Evolutionary conservation across 306 rosid genomes (phyloP).

Genomic region (Prosopis cineraria): DNA sequence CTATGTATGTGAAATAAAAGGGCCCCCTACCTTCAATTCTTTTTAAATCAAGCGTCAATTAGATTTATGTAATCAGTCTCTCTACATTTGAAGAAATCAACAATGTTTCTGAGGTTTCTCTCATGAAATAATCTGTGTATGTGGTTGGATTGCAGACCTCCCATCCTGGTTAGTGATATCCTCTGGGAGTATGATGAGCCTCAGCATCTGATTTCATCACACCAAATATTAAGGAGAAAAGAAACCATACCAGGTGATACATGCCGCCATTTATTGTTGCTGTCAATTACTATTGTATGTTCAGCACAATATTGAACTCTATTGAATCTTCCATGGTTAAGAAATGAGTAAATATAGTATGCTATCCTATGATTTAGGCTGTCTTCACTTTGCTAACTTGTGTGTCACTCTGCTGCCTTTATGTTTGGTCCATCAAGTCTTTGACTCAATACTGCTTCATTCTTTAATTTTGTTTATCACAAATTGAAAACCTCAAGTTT

Average conservation of each 20-base stretch:
- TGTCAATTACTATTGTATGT: neutral
- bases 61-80: neutral
- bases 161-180: slow-evolving; percentile 95
- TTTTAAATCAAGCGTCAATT: neutral
- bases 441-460: neutral
- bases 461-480: neutral
- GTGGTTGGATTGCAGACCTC: slow-evolving; percentile 71
- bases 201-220: slow-evolving; percentile 57
- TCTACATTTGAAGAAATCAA: neutral
- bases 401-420: neutral
- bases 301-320: slow-evolving; percentile 16
- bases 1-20: slow-evolving; percentile 61
- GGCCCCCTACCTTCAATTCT: slow-evolving; percentile 1
- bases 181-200: slow-evolving; percentile 80
- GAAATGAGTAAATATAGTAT: slow-evolving; percentile 1
- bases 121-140: slow-evolving; percentile 30
- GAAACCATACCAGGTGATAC: slow-evolving; percentile 67
- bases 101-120: slow-evolving; percentile 9
- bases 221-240: slow-evolving; percentile 75
- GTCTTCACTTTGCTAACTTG: neutral
- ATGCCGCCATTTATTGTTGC: slow-evolving; percentile 16
- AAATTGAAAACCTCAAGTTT: neutral
- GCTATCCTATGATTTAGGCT: neutral
- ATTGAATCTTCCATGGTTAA: slow-evolving; percentile 5
- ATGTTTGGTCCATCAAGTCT: neutral